A percentile compares a stretch with the other conserved stretches of the same genome.
Evolutionary conservation across 176 grass and related monocot genomes (phyloP).

Genomic region (Triticum urartu): DNA sequence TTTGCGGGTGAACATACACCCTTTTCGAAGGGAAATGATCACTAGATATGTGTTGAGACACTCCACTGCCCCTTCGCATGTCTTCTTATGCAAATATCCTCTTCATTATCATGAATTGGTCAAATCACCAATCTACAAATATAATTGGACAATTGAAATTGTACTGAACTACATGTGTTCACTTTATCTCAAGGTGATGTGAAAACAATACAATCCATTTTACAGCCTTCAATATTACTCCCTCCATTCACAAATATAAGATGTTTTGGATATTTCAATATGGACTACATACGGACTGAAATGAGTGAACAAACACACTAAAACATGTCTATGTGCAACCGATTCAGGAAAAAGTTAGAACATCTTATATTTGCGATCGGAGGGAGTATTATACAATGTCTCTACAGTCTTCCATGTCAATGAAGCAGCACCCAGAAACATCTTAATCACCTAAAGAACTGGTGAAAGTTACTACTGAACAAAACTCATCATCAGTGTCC

Average conservation of each 20-base stretch:
- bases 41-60: slow-evolving; percentile 10
- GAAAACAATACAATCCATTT: background rate
- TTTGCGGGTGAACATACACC: background rate
- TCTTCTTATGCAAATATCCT: background rate
- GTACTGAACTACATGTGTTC: background rate
- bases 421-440: background rate
- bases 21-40: background rate
- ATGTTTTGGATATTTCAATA: no score
- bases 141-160: background rate
- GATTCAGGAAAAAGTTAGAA: no score
- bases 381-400: background rate
- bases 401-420: background rate
- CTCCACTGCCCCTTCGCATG: background rate
- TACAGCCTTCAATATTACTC: background rate
- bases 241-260: no score
- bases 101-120: slow-evolving; percentile 4
- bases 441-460: background rate
- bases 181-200: slow-evolving; percentile 6
- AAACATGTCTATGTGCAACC: no score
- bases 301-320: no score
- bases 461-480: background rate
- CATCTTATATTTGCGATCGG: no score
- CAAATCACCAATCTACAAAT: slow-evolving; percentile 14
- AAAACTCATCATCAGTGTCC: background rate
- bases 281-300: no score